Percentiles rank a stretch among this genome's conserved stretches.
Conservation (phyloP, 1,284 basidiomycete species). For the Papiliotrema laurentii region DNA sequence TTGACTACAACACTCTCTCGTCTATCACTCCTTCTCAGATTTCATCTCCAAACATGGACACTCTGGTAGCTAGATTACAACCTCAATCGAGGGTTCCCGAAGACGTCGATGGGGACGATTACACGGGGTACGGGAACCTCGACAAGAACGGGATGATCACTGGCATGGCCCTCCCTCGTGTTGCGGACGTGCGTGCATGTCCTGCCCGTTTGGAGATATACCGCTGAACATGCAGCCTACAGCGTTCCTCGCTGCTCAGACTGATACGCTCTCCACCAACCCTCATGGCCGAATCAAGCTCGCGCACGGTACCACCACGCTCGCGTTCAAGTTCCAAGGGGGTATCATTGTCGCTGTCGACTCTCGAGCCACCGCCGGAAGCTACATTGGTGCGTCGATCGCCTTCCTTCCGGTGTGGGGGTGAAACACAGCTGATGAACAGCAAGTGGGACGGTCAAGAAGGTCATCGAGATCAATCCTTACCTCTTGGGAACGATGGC, state of each 20-base stretch:
- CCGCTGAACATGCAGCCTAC: slow-evolving; percentile 61
- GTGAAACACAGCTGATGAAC: slow-evolving; percentile 9
- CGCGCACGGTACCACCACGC: slow-evolving; percentile 95
- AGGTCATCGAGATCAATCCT: slow-evolving; percentile 99
- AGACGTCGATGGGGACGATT: slow-evolving; percentile 57
- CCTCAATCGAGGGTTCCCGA: slow-evolving; percentile 53
- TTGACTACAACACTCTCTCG: too few relatives aligned
- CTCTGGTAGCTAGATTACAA: slow-evolving; percentile 60
- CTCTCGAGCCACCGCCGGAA: slow-evolving; percentile 94
- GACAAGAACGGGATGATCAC: slow-evolving; percentile 33
- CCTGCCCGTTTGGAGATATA: background rate
- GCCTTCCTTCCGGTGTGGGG: background rate
- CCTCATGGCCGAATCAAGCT: slow-evolving; percentile 95
- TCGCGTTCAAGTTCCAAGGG: slow-evolving; percentile 94
- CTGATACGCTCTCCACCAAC: slow-evolving; percentile 81
- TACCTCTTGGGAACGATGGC: slow-evolving; percentile 99
- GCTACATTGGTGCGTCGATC: slow-evolving; percentile 76
- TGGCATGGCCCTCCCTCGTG: slow-evolving; percentile 43
- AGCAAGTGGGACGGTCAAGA: slow-evolving; percentile 95
- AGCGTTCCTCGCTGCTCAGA: slow-evolving; percentile 80
- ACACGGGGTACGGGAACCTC: slow-evolving; percentile 63
- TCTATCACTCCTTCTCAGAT: too few relatives aligned
- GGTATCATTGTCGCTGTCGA: slow-evolving; percentile 98
- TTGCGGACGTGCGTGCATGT: slow-evolving; percentile 40
- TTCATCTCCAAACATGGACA: too few relatives aligned